Conservation (phyloP, 805 yeast genomes). For the Kazachstania africana region DNA sequence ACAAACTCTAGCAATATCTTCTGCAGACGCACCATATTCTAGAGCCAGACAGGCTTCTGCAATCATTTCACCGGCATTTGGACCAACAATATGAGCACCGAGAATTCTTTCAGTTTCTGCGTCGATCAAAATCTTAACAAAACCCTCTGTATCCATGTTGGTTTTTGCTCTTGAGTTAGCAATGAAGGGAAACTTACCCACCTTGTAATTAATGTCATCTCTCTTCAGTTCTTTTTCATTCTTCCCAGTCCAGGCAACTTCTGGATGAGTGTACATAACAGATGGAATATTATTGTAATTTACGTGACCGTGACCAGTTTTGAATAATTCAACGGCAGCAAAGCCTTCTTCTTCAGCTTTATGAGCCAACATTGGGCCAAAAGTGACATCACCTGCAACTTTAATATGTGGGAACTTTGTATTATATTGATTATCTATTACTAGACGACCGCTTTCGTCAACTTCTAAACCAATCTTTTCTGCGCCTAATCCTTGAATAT, state of each 20-base stretch:
- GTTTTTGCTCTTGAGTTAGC: constrained; percentile 99
- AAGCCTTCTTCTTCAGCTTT: constrained; percentile 99
- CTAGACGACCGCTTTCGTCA: constrained; percentile 87
- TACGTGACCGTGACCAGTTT: constrained; percentile 92
- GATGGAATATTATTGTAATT: constrained; percentile 97
- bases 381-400: constrained; percentile 96
- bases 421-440: constrained; percentile 87
- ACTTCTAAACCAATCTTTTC: constrained; percentile 83
- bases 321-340: constrained; percentile 93
- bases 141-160: constrained; percentile 92
- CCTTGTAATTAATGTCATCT: constrained; percentile 81
- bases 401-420: constrained; percentile 89
- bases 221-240: constrained; percentile 89
- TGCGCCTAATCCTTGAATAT: constrained; percentile 76
- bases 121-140: constrained; percentile 91
- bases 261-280: constrained; percentile 99
- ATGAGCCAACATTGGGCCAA: constrained; percentile 99
- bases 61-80: constrained; percentile 99
- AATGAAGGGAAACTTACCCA: constrained; percentile 96
- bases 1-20: constrained; percentile 93
- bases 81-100: constrained; percentile 95
- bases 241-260: constrained; percentile 98
- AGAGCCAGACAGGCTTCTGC: constrained; percentile 96
- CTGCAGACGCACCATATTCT: constrained; percentile 98
- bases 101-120: constrained; percentile 93